Conservation (phyloP, 2,329 filamentous ascomycete genomes). For the Scleromitrula shiraiana region DNA sequence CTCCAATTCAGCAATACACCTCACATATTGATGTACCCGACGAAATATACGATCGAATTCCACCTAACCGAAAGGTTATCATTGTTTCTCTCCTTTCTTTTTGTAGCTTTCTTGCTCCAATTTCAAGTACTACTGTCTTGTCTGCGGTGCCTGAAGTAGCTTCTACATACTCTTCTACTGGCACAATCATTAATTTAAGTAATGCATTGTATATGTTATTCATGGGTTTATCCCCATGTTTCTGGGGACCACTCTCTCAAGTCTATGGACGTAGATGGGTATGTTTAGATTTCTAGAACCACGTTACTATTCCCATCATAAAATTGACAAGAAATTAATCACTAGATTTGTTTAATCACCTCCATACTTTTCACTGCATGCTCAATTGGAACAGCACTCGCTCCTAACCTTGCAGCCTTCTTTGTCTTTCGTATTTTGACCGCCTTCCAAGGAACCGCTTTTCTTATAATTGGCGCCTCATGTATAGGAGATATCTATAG, state of each 20-base stretch:
- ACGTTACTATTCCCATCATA: neutral
- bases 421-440: slow-evolving; percentile 68
- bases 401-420: slow-evolving; percentile 63
- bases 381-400: slow-evolving; percentile 63
- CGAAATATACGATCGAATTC: slow-evolving; percentile 57
- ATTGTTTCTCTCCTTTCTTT: slow-evolving; percentile 65
- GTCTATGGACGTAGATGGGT: slow-evolving; percentile 53
- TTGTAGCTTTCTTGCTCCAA: slow-evolving; percentile 68
- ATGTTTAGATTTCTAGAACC: slow-evolving; percentile 22
- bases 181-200: slow-evolving; percentile 61
- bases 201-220: slow-evolving; percentile 70
- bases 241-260: slow-evolving; percentile 67
- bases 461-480: slow-evolving; percentile 63
- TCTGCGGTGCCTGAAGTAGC: slow-evolving; percentile 70
- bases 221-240: slow-evolving; percentile 62
- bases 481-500: slow-evolving; percentile 62
- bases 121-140: slow-evolving; percentile 66
- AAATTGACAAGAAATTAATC: slow-evolving; percentile 4
- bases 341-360: slow-evolving; percentile 49
- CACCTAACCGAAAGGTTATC: slow-evolving; percentile 51
- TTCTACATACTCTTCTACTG: slow-evolving; percentile 53
- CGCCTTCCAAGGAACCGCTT: slow-evolving; percentile 67
- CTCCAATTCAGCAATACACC: slow-evolving; percentile 23
- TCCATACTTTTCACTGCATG: slow-evolving; percentile 58
- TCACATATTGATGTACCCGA: slow-evolving; percentile 32